These are phyloP conservation scores for Puccinia hordei DNA, from an alignment of 1,284 basidiomycete species.

Conservation along the genomic window DNA sequence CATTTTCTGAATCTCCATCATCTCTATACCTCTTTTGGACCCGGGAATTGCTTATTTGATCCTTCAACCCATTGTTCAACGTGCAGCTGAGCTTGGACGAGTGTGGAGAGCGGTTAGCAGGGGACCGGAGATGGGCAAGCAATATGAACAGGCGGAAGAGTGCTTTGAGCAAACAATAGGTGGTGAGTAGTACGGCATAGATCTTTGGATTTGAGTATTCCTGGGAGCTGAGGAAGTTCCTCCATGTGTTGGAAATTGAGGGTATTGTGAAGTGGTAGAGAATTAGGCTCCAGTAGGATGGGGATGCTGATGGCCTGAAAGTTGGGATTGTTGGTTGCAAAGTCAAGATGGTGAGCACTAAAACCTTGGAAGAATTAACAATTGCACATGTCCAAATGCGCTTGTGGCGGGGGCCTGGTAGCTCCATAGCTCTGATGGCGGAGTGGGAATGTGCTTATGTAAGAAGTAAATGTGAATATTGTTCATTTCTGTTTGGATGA, in stretches of 20 bases:
- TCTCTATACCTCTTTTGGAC: background rate
- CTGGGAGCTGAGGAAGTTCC: slow-evolving; percentile 10
- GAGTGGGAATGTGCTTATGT: too few relatives aligned
- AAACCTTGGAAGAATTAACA: too few relatives aligned
- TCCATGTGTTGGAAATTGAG: slow-evolving; percentile 20
- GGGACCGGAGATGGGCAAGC: background rate
- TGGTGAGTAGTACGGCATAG: slow-evolving; percentile 6
- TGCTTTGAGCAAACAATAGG: slow-evolving; percentile 31
- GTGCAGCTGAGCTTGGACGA: slow-evolving; percentile 1
- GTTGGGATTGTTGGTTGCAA: background rate
- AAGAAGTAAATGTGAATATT: too few relatives aligned
- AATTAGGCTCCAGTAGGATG: slow-evolving; percentile 11
- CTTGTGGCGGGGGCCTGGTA: too few relatives aligned
- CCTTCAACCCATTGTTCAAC: background rate
- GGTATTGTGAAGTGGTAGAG: slow-evolving; percentile 41
- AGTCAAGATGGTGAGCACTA: too few relatives aligned
- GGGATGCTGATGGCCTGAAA: background rate
- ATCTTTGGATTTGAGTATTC: background rate
- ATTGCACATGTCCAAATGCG: too few relatives aligned
- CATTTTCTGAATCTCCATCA: background rate
- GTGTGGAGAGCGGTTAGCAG: background rate
- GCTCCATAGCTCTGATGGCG: too few relatives aligned
- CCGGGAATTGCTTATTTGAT: background rate
- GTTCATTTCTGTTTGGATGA: too few relatives aligned
- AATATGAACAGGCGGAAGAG: background rate